A percentile compares a stretch with the other conserved stretches of the same genome.
phyloP scores from a whole-genome alignment of 768 basidiomycete genomes.

The Mycena indigotica region DNA sequence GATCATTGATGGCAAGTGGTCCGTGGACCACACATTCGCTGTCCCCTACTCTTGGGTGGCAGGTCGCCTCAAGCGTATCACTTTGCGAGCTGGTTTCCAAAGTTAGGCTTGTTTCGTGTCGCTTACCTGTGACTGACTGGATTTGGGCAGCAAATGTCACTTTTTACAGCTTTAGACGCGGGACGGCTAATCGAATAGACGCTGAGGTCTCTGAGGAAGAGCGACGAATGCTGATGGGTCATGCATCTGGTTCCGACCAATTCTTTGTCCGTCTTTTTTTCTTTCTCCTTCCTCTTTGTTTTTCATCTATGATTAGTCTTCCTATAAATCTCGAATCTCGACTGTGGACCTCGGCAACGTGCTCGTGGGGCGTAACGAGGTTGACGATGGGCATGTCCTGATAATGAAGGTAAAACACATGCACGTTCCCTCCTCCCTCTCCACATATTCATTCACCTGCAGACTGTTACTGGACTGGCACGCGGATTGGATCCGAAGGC shows the following conservation, averaged over 20 bases:
- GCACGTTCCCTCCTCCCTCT: too few species aligned
- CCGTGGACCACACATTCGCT: neutral
- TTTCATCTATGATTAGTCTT: too few species aligned
- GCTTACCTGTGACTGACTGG: too few species aligned
- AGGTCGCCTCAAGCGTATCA: neutral
- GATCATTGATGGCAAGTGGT: neutral
- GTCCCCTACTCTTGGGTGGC: neutral
- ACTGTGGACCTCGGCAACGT: neutral
- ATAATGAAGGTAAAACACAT: neutral
- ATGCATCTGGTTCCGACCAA: neutral
- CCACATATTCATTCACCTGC: too few species aligned
- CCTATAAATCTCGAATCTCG: neutral
- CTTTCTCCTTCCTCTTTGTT: too few species aligned
- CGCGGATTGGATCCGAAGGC: neutral
- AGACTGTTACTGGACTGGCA: too few species aligned
- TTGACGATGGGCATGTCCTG: neutral
- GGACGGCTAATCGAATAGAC: neutral
- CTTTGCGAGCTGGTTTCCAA: neutral
- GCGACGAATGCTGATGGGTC: neutral
- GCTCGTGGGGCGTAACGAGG: neutral
- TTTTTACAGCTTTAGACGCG: neutral
- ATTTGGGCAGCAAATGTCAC: too few species aligned
- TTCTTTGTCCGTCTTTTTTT: too few species aligned
- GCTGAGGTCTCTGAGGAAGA: neutral
- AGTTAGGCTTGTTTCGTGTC: too few species aligned